Base-by-base conservation (phyloP, 73 alveolate genomes). In the Paramecium caudatum region DNA sequence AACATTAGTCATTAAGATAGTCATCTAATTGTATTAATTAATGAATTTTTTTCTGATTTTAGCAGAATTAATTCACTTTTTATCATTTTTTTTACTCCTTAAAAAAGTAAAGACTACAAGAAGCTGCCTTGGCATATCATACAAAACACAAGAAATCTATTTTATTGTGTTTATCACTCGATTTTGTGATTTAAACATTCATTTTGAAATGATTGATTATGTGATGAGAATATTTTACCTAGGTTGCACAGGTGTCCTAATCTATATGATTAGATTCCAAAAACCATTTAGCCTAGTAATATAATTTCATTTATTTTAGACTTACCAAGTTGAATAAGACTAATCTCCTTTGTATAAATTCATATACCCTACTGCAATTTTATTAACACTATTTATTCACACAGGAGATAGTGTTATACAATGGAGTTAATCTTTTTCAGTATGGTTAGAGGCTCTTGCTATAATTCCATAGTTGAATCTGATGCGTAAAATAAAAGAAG, bases 51-150 rank as follows among this genome's bases (percentile, higher is more conserved):
- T 55, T 55, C 80, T 55, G 30, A 55, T 55, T 55, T 55, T 55
- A 5, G 80, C 80, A 55, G 80, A 55, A 23, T 25, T 55, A 10
- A 55, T 55, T 27, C 80, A 55, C 17, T 55, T 55, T 55, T 21
- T 23, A 3, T 55, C 80, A 23, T 55, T 55, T 55, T 7, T 55
- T 10, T 55, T 55, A 23, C 80, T 55, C 37, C 30, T 27, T 23
- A 27, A 55, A 3, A 55, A 55, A 55, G 30, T 55, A 5, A 55
- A 55, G 7, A 55, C 23, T 27, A 55, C 80, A 27, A 23, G 80
- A 55, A 55, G 80, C 30, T 55, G 80, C 46, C 30, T 55, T 27
- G 80, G 80, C 13, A 55, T 55, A 55, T 55, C 80, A 9, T 55
- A 55, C 30, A 55, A 55, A 23, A 55, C 80, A 12, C 80, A 55